phyloP scores from a whole-genome alignment of 768 basidiomycete genomes.

The Tylopilus vinaceipallidus region DNA sequence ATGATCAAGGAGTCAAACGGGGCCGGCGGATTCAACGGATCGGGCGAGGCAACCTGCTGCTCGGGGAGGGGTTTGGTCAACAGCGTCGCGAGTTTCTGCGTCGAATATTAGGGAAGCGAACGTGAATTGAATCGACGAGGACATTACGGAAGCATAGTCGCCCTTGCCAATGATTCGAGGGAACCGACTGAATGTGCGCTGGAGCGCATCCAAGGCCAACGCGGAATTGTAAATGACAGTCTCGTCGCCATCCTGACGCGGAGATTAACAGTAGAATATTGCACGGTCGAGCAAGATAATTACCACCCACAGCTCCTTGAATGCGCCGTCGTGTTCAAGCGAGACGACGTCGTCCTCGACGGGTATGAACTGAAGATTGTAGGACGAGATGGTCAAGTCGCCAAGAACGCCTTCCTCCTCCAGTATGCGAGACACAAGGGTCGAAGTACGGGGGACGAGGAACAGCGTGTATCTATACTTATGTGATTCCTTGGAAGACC shows the following conservation, averaged over 20 bases:
- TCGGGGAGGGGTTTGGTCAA: conserved; percentile 59
- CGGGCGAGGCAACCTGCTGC: conserved; percentile 36
- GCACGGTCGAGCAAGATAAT: not conserved
- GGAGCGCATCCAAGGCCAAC: conserved; percentile 78
- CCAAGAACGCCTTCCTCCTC: conserved; percentile 98
- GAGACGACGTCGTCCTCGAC: conserved; percentile 92
- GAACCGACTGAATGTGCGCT: conserved; percentile 83
- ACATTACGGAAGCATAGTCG: conserved; percentile 71
- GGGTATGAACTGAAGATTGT: conserved; percentile 92
- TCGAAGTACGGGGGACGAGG: conserved; percentile 84
- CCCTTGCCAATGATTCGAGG: conserved; percentile 94
- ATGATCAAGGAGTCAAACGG: conserved; percentile 85
- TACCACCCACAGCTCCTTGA: conserved; percentile 91
- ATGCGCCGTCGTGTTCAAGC: conserved; percentile 79
- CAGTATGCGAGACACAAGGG: conserved; percentile 78
- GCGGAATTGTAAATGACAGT: conserved; percentile 86
- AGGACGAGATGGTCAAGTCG: conserved; percentile 84
- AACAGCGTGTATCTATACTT: conserved; percentile 85
- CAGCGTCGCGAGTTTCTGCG: conserved; percentile 73
- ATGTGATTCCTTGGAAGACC: conserved; percentile 64
- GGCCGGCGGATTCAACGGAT: conserved; percentile 47
- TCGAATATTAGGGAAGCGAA: conserved; percentile 11
- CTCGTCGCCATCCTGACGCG: conserved; percentile 83
- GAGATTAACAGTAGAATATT: not conserved
- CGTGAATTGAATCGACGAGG: not conserved